Evolutionary conservation across 352 stramenopile species (phyloP).

Genomic region (Pythium folliculosum): DNA sequence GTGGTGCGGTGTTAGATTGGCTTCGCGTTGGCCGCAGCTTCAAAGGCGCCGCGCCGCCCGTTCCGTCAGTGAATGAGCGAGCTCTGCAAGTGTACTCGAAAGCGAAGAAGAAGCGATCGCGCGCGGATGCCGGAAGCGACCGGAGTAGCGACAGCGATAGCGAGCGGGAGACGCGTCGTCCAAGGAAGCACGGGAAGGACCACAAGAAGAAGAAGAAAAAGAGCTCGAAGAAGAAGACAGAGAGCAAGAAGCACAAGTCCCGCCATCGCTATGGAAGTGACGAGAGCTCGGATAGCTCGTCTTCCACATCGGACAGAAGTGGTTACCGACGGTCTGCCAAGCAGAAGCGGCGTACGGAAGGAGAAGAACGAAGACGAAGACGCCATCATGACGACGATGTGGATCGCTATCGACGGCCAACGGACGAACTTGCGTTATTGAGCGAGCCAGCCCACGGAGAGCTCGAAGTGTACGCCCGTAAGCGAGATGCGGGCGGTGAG

Average conservation of each 20-base stretch:
- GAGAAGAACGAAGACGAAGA: not conserved
- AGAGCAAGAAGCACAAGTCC: not conserved
- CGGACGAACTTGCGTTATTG: constrained; percentile 12
- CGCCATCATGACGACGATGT: not conserved
- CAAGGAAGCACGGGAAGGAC: constrained; percentile 29
- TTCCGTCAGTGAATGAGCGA: constrained; percentile 3
- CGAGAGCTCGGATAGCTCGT: constrained; percentile 13
- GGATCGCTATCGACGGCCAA: not conserved
- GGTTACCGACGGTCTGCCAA: not conserved
- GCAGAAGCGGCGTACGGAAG: not conserved
- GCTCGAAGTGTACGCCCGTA: constrained; percentile 21
- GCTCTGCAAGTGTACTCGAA: constrained; percentile 39
- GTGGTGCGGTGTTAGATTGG: constrained; percentile 41
- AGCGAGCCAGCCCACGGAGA: constrained; percentile 11
- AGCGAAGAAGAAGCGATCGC: constrained; percentile 11
- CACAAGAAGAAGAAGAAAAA: constrained; percentile 38
- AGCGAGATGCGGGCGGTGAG: constrained; percentile 11
- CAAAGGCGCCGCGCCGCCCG: not conserved
- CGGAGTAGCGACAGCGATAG: constrained; percentile 31
- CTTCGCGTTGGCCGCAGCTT: constrained; percentile 42
- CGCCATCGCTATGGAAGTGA: constrained; percentile 17
- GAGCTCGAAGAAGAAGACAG: constrained; percentile 18
- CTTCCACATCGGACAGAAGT: not conserved
- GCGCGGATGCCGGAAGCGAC: constrained; percentile 11
- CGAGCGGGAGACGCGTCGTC: constrained; percentile 3